Evolutionary conservation across 2,329 filamentous ascomycete species (phyloP).

Genomic region (Escovopsis sp.): DNA sequence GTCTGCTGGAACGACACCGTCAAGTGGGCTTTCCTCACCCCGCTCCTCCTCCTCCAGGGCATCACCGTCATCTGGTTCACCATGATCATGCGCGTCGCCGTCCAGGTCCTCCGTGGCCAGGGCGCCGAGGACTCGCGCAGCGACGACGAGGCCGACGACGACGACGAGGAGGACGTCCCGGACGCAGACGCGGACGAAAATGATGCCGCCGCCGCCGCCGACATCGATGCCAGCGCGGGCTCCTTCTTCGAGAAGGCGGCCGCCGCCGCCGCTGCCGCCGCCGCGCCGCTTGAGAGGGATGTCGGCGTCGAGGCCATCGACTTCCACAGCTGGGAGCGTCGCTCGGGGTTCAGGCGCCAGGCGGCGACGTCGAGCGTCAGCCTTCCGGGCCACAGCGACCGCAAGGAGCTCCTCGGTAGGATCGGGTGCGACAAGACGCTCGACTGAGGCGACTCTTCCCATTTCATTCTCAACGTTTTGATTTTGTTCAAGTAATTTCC

Average conservation of each 20-base stretch:
- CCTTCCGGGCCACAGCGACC: conserved; percentile 55
- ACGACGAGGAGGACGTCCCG: conserved; percentile 50
- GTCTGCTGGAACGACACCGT: conserved; percentile 70
- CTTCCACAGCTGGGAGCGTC: conserved; percentile 47
- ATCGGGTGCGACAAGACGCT: conserved; percentile 73
- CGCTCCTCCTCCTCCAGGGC: conserved; percentile 63
- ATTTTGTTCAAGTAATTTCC: no score
- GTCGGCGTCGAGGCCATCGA: conserved; percentile 60
- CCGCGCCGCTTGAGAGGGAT: conserved; percentile 51
- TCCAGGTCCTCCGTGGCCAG: conserved; percentile 61
- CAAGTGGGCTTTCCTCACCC: conserved; percentile 60
- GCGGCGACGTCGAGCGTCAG: conserved; percentile 45
- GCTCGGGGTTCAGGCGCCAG: conserved; percentile 38
- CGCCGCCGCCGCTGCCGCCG: no score
- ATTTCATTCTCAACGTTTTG: no score
- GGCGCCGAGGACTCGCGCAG: conserved; percentile 76
- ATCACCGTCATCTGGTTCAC: conserved; percentile 79
- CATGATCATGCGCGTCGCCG: conserved; percentile 74
- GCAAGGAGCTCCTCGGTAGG: conserved; percentile 66
- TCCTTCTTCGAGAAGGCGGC: conserved; percentile 39
- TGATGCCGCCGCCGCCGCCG: conserved; percentile 63
- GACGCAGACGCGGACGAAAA: conserved; percentile 75
- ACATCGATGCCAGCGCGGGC: conserved; percentile 37
- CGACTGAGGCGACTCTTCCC: conserved; percentile 23
- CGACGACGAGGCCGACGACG: conserved; percentile 67